Evolutionary conservation across 164 flowering plant genomes (phyloP), one percentile per base, ranked within the genome.

Genomic region (Nymphaea thermarum): DNA sequence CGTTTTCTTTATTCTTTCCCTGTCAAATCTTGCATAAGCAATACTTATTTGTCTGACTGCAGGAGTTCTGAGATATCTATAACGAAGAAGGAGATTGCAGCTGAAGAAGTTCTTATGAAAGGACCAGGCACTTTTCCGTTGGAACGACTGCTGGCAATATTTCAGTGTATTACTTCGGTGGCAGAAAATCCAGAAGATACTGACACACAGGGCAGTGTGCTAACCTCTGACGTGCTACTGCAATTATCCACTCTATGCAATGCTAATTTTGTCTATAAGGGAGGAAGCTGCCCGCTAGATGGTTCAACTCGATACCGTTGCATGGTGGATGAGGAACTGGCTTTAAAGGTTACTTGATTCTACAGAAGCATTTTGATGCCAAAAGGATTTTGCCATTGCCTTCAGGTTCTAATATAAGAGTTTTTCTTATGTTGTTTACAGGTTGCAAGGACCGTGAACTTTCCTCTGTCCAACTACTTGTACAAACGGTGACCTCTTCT

Each of bases 111-210:
- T 71, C 81, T 86, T 67, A 76, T 89, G 86, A 95, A 88, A 75
- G 97, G 99, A 36, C 98, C 99, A 59, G 98, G 99, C 67, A 87
- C 89, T 71, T 92, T 95, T 66, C 93, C 97, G 4, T 70, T 95
- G 72, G 99, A 92, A 77, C 87, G 98, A 72, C 74, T 95, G 68
- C 77, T 95, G 59, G 99, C 99, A 69, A 90, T 95, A 77, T 92
- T 80, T 76, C 97, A 92, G 79, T 95, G 98, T 65, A 80, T 91
- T 71, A 77, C 86, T 47, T 87, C 92, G n/a, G 85, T 82, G 70
- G 82, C 73, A 70, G 93, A 88, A 71, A 74, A 59, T 73, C 73
- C 81, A 2, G 59, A 63, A 14, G 84, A 78, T 62, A 87, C 80
- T 65, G 95, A 88, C 42, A 73, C 70, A 66, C 77, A 69, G 65